Evolutionary conservation across 2,329 filamentous ascomycete species (phyloP).

Genomic region (Sporothrix curviconia): DNA sequence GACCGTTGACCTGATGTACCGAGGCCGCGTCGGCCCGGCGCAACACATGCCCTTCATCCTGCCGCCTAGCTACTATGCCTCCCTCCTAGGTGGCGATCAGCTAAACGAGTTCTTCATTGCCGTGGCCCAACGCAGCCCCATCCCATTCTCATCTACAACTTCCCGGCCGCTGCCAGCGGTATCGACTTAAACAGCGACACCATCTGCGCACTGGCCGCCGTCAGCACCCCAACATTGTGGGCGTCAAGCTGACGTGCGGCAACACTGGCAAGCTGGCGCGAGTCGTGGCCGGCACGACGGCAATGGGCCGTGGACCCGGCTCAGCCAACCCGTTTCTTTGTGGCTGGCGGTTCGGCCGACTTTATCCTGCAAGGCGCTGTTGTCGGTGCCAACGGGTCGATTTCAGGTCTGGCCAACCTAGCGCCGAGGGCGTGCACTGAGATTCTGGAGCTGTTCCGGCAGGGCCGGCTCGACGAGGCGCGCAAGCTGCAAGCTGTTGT

Average conservation of each 20-base stretch:
- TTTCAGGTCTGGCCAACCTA: conserved; percentile 66
- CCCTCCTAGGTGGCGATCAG: conserved; percentile 50
- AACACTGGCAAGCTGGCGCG: conserved; percentile 55
- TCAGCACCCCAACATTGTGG: conserved; percentile 52
- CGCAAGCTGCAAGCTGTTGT: conserved; percentile 47
- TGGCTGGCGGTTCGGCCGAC: conserved; percentile 66
- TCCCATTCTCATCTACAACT: conserved; percentile 61
- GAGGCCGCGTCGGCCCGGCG: conserved; percentile 59
- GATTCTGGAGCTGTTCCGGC: conserved; percentile 52
- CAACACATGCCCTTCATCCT: conserved; percentile 62
- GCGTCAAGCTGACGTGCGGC: conserved; percentile 57
- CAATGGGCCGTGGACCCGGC: background rate
- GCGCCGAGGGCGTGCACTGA: conserved; percentile 55
- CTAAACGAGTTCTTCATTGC: conserved; percentile 56
- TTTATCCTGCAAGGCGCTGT: conserved; percentile 65
- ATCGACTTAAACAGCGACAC: conserved; percentile 52
- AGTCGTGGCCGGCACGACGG: conserved; percentile 40
- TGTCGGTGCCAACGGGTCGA: conserved; percentile 64
- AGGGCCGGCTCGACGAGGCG: conserved; percentile 54
- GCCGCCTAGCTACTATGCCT: conserved; percentile 62
- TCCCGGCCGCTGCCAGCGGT: conserved; percentile 50
- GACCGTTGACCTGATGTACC: conserved; percentile 56
- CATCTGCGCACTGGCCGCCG: conserved; percentile 45
- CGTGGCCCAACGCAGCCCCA: conserved; percentile 50
- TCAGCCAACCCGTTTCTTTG: conserved; percentile 47